phyloP scores from a whole-genome alignment of 805 yeast species.

The Ogataea populi-albae region DNA sequence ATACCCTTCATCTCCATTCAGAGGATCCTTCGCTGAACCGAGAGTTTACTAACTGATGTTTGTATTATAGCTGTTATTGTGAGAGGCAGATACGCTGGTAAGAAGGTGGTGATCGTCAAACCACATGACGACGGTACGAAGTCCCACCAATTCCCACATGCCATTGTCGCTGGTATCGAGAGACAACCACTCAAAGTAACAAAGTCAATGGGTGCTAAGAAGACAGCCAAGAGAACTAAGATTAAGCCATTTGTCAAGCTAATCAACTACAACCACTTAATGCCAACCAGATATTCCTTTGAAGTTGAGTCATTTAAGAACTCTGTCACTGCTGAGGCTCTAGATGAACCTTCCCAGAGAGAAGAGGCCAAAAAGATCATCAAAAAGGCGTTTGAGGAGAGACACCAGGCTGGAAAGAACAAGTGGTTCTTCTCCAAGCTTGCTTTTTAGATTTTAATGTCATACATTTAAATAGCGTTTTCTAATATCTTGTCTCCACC shows the following conservation, averaged over 20 bases:
- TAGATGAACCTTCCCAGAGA: conserved; percentile 96
- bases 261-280: conserved; percentile 98
- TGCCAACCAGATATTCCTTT: conserved; percentile 99
- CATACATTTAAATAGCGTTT: conserved; percentile 15
- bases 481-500: no score
- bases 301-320: conserved; percentile 95
- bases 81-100: conserved; percentile 99
- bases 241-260: conserved; percentile 99
- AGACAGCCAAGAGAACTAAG: conserved; percentile 94
- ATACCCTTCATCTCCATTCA: no score
- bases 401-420: conserved; percentile 99
- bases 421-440: conserved; percentile 98
- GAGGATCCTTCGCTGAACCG: neutral
- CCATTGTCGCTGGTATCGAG: conserved; percentile 99
- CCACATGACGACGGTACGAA: conserved; percentile 99
- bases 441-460: conserved; percentile 33
- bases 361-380: conserved; percentile 98
- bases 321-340: conserved; percentile 88
- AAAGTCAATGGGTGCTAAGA: conserved; percentile 93
- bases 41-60: conserved; percentile 33
- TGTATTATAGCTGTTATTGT: conserved; percentile 81
- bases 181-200: conserved; percentile 96
- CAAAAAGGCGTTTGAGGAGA: conserved; percentile 98
- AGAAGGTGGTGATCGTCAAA: conserved; percentile 98
- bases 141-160: conserved; percentile 98